Evolutionary conservation across 2,329 filamentous ascomycete species (phyloP), one percentile per base, ranked within the genome.

Genomic region (Chaetomium globosum): DNA sequence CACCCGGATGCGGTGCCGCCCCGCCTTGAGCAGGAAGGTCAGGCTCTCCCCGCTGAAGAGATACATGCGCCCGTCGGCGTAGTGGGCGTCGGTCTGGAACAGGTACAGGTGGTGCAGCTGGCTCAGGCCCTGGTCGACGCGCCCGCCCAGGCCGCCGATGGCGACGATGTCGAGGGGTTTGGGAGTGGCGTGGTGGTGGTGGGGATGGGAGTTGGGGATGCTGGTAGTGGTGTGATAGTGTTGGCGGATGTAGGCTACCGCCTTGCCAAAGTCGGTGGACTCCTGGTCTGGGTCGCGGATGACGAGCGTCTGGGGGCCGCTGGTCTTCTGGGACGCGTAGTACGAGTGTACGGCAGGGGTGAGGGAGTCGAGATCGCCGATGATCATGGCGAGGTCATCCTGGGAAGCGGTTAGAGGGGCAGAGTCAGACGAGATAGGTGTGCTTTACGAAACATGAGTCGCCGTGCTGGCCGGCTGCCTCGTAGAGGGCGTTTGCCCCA

Each of bases 291-390:
- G 75, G 68, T 94, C 87, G 71, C 87, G 80, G 69, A 92, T 82
- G 61, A 98, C 81, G 13, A 81, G 74, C 1, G 92, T 31, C 76
- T 74, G 21, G 7, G 53, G 53, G 13, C 49, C 39, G 16, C 13
- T 16, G 16, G 39, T 5, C 1, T n/a, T 43, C 16, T 16, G 81
- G 26, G 81, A 78, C 39, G 83, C 80, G 78, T 93, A 96, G 77
- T 90, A 89, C n/a, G 82, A 73, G 60, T 82, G 82, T 12, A 90
- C 84, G 13, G 85, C 78, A 10, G 85, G 80, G 2, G 79, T 79
- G 21, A 98, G 80, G 4, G 94, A 97, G 79, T 99, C 95, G 10
- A 99, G 83, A 75, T 99, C 95, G 55, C 95, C 95, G 71, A 96
- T 87, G 67, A 99, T 93, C 62, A 85, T 81, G 73, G 91, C 81